phyloP scores from a whole-genome alignment of 306 rosid genomes.

The Cucumis hystrix region DNA sequence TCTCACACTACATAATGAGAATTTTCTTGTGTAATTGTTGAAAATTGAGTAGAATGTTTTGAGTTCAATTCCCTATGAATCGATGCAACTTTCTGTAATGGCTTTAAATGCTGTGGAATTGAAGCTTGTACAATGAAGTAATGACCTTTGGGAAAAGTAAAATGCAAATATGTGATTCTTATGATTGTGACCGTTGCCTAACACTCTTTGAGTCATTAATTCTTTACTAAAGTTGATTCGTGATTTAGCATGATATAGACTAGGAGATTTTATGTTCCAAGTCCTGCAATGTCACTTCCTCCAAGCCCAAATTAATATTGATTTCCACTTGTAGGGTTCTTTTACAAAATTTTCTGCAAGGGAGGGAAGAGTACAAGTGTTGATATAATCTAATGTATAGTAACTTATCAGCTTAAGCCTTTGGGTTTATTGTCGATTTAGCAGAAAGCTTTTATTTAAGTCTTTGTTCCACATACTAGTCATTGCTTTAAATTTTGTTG shows the following conservation, averaged over 20 bases:
- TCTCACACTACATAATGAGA: background rate
- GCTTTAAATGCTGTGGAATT: background rate
- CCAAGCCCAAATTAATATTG: too few relatives aligned
- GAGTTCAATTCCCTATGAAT: background rate
- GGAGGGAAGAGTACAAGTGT: too few relatives aligned
- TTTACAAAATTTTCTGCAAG: too few relatives aligned
- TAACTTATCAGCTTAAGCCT: too few relatives aligned
- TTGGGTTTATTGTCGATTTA: too few relatives aligned
- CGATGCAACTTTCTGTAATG: background rate
- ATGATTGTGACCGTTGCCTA: background rate
- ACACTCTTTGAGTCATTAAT: background rate
- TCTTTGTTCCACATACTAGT: background rate
- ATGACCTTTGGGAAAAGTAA: background rate
- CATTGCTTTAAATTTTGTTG: background rate
- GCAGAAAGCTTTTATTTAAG: background rate
- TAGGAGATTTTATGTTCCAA: too few relatives aligned
- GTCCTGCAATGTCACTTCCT: too few relatives aligned
- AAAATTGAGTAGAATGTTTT: background rate
- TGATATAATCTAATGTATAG: too few relatives aligned
- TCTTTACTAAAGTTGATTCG: background rate
- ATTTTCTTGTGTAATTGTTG: background rate
- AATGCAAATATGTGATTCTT: background rate
- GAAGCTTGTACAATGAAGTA: background rate
- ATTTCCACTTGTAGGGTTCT: too few relatives aligned
- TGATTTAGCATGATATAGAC: too few relatives aligned